Conservation (phyloP, 345 rosid genomes). For the Stellera chamaejasme region DNA sequence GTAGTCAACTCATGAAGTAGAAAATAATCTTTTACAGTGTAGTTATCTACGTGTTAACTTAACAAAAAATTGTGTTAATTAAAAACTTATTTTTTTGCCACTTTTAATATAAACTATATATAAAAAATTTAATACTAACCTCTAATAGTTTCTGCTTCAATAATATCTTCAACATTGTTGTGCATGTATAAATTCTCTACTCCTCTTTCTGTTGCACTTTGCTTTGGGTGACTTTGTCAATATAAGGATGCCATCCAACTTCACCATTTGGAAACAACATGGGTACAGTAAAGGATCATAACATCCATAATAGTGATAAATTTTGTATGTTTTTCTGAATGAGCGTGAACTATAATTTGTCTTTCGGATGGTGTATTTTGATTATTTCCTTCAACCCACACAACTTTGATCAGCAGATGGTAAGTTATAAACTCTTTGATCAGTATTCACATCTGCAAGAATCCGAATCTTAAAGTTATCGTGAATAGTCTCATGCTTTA, state of each 20-base stretch:
- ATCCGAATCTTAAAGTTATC: not conserved
- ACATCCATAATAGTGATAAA: not conserved
- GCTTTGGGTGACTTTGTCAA: not conserved
- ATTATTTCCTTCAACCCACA: not conserved
- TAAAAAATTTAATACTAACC: too few species aligned
- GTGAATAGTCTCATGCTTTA: not conserved
- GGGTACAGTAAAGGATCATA: not conserved
- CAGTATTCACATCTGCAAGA: not conserved
- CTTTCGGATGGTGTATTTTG: not conserved
- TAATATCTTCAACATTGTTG: too few species aligned
- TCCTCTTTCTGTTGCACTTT: too few species aligned
- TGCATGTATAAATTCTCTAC: too few species aligned
- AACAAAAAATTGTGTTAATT: too few species aligned
- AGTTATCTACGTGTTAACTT: too few species aligned
- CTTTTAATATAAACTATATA: too few species aligned
- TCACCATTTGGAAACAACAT: not conserved
- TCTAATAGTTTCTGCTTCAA: too few species aligned
- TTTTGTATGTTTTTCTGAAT: not conserved
- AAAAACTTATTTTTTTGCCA: too few species aligned
- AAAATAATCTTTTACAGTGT: too few species aligned
- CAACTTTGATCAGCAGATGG: not conserved
- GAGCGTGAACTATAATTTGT: not conserved
- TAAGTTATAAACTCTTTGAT: not conserved
- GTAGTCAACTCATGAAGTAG: too few species aligned
- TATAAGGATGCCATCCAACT: not conserved